Percentiles rank a stretch among this genome's conserved stretches.
Conservation (phyloP, 176 grass and related monocot genomes). For the Cenchrus americanus region DNA sequence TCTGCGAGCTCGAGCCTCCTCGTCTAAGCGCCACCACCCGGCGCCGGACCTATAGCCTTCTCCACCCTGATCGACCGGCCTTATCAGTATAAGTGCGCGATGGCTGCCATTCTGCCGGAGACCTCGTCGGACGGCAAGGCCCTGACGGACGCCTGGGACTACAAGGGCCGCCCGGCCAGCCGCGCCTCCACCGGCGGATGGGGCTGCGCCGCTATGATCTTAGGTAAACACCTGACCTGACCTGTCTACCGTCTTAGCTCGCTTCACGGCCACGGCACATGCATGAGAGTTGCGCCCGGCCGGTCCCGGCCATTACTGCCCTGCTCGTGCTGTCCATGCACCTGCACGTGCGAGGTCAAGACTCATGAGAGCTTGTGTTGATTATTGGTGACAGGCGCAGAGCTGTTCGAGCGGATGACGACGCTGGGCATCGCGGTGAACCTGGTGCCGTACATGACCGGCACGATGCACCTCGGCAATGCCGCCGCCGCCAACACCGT, state of each 20-base stretch:
- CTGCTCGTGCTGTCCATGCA: background rate
- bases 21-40: background rate
- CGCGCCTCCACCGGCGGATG: conserved; percentile 70
- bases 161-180: conserved; percentile 72
- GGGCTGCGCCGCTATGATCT: conserved; percentile 77
- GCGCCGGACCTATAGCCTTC: background rate
- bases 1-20: conserved; percentile 33
- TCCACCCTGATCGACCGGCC: background rate
- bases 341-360: background rate
- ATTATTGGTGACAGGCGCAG: conserved; percentile 51
- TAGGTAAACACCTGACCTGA: conserved; percentile 43
- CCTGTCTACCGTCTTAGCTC: background rate
- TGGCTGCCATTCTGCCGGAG: conserved; percentile 60
- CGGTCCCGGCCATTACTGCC: background rate
- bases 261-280: background rate
- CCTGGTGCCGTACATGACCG: conserved; percentile 93
- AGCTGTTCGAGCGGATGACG: conserved; percentile 91
- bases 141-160: conserved; percentile 84
- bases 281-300: no score
- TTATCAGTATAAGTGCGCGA: background rate
- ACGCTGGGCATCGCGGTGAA: conserved; percentile 95
- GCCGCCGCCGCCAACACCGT: conserved; percentile 84
- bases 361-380: background rate
- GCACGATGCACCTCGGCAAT: conserved; percentile 92
- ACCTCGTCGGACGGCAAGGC: conserved; percentile 50